Conservation (phyloP, 441 rosid genomes). For the Mallotus repandus region DNA sequence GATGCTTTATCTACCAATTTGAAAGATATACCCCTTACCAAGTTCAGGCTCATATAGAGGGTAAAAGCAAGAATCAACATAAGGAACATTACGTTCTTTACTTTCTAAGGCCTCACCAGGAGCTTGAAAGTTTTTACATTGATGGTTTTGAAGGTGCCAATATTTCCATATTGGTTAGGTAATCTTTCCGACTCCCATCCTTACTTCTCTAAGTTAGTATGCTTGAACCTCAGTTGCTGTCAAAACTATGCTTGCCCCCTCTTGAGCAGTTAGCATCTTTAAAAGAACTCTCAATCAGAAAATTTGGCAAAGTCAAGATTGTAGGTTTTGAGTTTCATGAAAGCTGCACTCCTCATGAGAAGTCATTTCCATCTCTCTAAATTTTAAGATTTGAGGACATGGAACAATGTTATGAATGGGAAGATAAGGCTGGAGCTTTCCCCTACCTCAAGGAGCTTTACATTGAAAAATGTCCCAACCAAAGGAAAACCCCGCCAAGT, state of each 20-base stretch:
- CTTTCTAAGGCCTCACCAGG: not conserved
- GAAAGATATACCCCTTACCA: not conserved
- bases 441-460: conserved; percentile 22
- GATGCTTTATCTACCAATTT: too few species aligned
- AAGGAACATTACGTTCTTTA: conserved; percentile 18
- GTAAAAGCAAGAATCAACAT: not conserved
- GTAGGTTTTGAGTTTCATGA: too few species aligned
- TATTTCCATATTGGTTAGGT: conserved; percentile 33
- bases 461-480: conserved; percentile 6
- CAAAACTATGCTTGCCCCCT: conserved; percentile 29
- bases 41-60: conserved; percentile 30
- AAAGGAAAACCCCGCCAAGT: not conserved
- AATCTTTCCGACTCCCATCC: conserved; percentile 4
- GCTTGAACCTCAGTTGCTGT: conserved; percentile 25
- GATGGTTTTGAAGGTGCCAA: conserved; percentile 27
- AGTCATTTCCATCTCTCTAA: conserved; percentile 23
- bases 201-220: conserved; percentile 23
- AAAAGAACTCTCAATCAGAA: conserved; percentile 16
- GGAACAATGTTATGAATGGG: conserved; percentile 36
- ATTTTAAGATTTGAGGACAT: conserved; percentile 24
- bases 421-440: conserved; percentile 18
- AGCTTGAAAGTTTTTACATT: conserved; percentile 5
- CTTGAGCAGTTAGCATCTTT: conserved; percentile 34
- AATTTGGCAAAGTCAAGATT: too few species aligned
- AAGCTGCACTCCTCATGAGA: not conserved